These are phyloP conservation scores for Ceriops decandra DNA, from an alignment of 345 rosid species.

Conservation along the genomic window DNA sequence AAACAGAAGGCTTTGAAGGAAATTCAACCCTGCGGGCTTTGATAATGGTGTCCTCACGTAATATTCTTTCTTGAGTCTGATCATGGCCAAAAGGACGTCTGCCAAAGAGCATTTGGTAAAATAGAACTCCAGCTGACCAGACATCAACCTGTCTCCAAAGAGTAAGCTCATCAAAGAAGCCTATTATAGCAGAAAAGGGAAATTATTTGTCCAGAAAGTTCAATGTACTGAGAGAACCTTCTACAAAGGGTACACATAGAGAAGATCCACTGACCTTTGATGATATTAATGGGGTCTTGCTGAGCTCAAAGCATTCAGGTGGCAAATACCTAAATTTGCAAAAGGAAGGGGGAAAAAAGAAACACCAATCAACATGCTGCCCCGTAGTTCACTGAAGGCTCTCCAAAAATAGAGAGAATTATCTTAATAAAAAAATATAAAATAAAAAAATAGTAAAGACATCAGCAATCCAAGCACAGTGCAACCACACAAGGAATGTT, in stretches of 20 bases:
- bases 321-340: conserved; percentile 77
- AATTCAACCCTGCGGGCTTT: conserved; percentile 95
- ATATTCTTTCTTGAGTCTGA: conserved; percentile 90
- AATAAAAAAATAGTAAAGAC: too few species aligned
- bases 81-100: conserved; percentile 98
- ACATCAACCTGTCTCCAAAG: conserved; percentile 75
- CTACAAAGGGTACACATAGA: too few species aligned
- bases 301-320: conserved; percentile 97
- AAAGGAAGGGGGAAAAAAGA: not conserved
- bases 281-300: conserved; percentile 85
- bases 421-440: not conserved
- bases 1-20: conserved; percentile 84
- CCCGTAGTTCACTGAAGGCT: not conserved
- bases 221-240: not conserved
- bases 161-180: conserved; percentile 6
- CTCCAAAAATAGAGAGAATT: not conserved
- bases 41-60: conserved; percentile 92
- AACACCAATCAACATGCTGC: conserved; percentile 1
- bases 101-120: conserved; percentile 94
- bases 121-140: conserved; percentile 93
- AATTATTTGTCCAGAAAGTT: not conserved
- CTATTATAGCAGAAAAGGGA: not conserved
- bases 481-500: too few species aligned
- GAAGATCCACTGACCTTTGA: conserved; percentile 62
- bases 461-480: too few species aligned